These are phyloP conservation scores for Aspergillus indologenus DNA, from an alignment of 495 filamentous ascomycete species.

Conservation along the genomic window DNA sequence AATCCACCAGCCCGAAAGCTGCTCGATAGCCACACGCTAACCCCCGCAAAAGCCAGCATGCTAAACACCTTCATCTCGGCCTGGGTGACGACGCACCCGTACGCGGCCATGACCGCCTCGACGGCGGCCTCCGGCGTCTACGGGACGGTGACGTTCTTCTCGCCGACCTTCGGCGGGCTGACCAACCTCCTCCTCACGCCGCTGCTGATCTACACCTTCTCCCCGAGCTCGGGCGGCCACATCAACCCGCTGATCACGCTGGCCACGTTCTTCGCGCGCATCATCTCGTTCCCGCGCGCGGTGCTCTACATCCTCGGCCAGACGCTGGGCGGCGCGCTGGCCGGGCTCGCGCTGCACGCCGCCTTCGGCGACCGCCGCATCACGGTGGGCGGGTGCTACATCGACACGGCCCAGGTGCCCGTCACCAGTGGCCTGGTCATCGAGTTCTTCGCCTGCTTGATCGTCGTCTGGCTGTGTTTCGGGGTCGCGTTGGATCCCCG, in stretches of 20 bases:
- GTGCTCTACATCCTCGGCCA: constrained; percentile 45
- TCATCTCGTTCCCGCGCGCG: constrained; percentile 46
- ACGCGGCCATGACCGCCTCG: constrained; percentile 15
- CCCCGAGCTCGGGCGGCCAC: constrained; percentile 49
- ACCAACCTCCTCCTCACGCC: constrained; percentile 45
- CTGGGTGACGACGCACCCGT: constrained; percentile 26
- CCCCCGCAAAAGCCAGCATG: constrained; percentile 20
- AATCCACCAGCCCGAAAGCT: too few relatives aligned
- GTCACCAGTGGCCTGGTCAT: constrained; percentile 38
- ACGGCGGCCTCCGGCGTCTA: constrained; percentile 24
- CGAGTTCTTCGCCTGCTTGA: constrained; percentile 43
- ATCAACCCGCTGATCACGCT: constrained; percentile 53
- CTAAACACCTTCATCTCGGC: constrained; percentile 28
- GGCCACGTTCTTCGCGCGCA: constrained; percentile 47
- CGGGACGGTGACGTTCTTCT: constrained; percentile 27
- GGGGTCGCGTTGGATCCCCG: constrained; percentile 58
- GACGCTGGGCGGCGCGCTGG: constrained; percentile 41
- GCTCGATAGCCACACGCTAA: too few relatives aligned
- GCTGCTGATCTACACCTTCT: constrained; percentile 50
- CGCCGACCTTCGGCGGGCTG: constrained; percentile 37
- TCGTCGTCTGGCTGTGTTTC: constrained; percentile 40
- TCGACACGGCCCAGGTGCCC: constrained; percentile 27
- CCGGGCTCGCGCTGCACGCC: constrained; percentile 38
- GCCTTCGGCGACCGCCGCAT: constrained; percentile 28
- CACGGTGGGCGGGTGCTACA: constrained; percentile 33